These are phyloP conservation scores for Xylariaceae sp. DNA, from an alignment of 2,329 filamentous ascomycete genomes.

Conservation along the genomic window DNA sequence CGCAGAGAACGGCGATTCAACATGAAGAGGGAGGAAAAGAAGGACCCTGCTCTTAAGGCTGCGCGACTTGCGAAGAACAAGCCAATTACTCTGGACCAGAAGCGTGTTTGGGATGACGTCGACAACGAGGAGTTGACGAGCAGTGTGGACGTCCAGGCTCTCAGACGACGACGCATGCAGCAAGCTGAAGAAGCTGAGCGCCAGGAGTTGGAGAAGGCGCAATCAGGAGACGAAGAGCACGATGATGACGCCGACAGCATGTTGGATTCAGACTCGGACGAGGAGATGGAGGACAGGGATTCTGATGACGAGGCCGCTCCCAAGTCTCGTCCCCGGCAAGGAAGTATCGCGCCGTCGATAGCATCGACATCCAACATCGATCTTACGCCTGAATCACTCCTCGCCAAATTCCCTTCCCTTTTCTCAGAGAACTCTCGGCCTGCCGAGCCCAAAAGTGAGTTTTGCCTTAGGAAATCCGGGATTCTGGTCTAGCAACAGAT, in stretches of 20 bases:
- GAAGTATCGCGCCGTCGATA: conserved; percentile 52
- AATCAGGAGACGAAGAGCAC: conserved; percentile 34
- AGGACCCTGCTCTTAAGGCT: conserved; percentile 69
- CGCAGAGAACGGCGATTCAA: conserved; percentile 72
- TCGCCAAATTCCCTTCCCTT: conserved; percentile 57
- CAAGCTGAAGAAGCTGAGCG: conserved; percentile 39
- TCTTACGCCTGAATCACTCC: conserved; percentile 54
- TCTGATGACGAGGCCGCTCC: conserved; percentile 33
- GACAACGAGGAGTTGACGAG: conserved; percentile 54
- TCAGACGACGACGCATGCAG: conserved; percentile 51
- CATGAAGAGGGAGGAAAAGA: conserved; percentile 78
- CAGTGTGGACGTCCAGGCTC: conserved; percentile 52
- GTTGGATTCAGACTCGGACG: conserved; percentile 58
- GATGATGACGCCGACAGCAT: conserved; percentile 66
- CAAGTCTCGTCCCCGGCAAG: conserved; percentile 42
- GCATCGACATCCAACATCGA: conserved; percentile 57
- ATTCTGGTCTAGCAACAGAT: too few species aligned
- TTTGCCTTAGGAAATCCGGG: neutral
- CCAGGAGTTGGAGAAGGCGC: conserved; percentile 39
- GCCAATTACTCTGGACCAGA: conserved; percentile 75
- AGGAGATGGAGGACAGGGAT: conserved; percentile 43
- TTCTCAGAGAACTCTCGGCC: conserved; percentile 53
- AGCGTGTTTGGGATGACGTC: conserved; percentile 83
- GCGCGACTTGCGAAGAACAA: conserved; percentile 73
- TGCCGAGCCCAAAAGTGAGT: conserved; percentile 59